phyloP scores from a whole-genome alignment of 1,284 basidiomycete species.

The Rhodotorula sp. region DNA sequence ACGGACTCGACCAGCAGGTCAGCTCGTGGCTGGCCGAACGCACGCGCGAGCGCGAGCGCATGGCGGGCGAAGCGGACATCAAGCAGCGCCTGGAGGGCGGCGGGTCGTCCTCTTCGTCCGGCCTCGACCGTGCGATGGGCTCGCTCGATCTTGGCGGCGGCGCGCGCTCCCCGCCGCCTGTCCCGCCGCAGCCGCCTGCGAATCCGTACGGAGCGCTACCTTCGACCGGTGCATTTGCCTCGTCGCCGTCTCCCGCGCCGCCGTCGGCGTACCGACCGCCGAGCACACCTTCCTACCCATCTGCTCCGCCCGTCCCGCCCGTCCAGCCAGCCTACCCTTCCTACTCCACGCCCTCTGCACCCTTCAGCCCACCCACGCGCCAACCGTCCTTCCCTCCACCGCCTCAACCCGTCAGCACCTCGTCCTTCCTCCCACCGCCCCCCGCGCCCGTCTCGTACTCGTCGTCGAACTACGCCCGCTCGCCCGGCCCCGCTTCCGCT shows the following conservation, averaged over 20 bases:
- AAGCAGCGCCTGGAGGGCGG: constrained; percentile 61
- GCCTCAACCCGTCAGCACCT: constrained; percentile 21
- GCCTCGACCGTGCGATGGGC: constrained; percentile 45
- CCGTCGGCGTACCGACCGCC: neutral
- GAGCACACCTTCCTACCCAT: constrained; percentile 5
- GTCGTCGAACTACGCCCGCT: constrained; percentile 3
- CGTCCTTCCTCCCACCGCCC: constrained; percentile 41
- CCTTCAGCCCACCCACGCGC: constrained; percentile 48
- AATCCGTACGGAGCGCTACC: constrained; percentile 25
- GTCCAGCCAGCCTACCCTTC: constrained; percentile 29
- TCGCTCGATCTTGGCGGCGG: constrained; percentile 42
- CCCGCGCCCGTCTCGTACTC: constrained; percentile 37
- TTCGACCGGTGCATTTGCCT: constrained; percentile 18
- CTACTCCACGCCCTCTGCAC: constrained; percentile 45
- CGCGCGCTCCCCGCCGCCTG: constrained; percentile 9
- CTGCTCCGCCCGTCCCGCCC: constrained; percentile 51
- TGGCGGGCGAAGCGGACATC: constrained; percentile 70
- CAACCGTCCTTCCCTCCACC: constrained; percentile 19
- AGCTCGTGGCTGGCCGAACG: constrained; percentile 66
- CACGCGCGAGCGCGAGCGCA: constrained; percentile 67
- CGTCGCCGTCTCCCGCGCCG: constrained; percentile 8
- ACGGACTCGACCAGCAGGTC: constrained; percentile 63
- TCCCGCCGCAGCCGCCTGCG: constrained; percentile 4
- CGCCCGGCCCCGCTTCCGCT: too few relatives aligned
- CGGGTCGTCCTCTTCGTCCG: constrained; percentile 21